Evolutionary conservation across 495 filamentous ascomycete genomes (phyloP), one percentile per base, ranked within the genome.

Genomic region (Aspergillus baeticus): DNA sequence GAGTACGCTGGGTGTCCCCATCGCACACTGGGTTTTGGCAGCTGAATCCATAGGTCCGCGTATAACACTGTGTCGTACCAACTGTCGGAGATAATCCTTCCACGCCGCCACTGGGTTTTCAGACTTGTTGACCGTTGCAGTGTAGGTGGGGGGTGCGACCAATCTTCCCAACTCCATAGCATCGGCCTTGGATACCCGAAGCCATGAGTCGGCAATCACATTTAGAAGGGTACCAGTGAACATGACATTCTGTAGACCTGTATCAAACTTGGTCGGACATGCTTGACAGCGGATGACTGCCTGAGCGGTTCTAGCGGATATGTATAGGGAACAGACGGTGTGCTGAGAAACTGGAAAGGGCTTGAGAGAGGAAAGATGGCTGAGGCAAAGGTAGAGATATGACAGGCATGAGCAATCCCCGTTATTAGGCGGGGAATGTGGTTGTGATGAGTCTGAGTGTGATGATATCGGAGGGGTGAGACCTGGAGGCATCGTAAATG

Each of bases 151-250:
- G 3, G 71, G 61, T 21, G 71, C 69, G 10, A 71, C 54, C 44
- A 75, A 68, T 48, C 58, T 64, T 3, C 75, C 75, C 10, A 78
- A 62, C 10, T 73, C 68, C 23, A 55, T 51, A 13, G 74, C 51
- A 20, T 77, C 67, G 18, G 67, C 61, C 22, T 72, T 65, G 10
- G 61, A 72, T 11, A 77, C 65, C 8, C 72, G 70, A 5, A 74
- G 60, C 76, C 76, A 90, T 3, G 81, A 74, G 63, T 86, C 78
- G 17, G 82, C 82, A 26, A 86, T 73, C 11, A 84, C 81, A 17
- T 82, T 85, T 18, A 90, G 72, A 8, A 89, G 71, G 0, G 84
- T 83, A 6, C 81, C 85, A 10, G 86, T 78, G 51, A 87, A 79
- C 84, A 88, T 88, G 36, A 84, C 75, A 61, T 81, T 88, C 54